Evolutionary conservation across 495 filamentous ascomycete species (phyloP).

Genomic region (Xylaria venustula): DNA sequence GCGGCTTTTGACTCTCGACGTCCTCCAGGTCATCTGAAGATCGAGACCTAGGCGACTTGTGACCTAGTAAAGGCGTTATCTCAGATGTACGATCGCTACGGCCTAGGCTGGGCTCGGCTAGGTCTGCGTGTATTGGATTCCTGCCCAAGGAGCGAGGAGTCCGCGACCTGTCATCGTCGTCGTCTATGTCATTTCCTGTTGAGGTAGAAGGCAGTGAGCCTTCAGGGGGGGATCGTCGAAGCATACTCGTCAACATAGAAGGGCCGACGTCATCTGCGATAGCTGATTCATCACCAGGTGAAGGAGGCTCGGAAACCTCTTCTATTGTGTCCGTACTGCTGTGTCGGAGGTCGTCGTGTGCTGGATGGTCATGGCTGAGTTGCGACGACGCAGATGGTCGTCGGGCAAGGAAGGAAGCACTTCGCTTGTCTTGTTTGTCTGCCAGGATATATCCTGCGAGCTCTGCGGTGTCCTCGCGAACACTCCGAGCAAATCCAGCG

Average conservation of each 20-base stretch:
- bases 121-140: background rate
- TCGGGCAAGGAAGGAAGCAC: conserved; percentile 39
- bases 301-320: conserved; percentile 62
- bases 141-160: conserved; percentile 10
- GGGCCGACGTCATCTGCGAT: conserved; percentile 39
- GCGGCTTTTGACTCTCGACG: conserved; percentile 42
- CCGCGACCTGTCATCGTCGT: conserved; percentile 14
- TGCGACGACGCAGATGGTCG: conserved; percentile 35
- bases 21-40: conserved; percentile 32
- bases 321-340: conserved; percentile 44
- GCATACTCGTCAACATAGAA: conserved; percentile 64
- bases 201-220: conserved; percentile 12
- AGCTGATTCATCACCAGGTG: conserved; percentile 39
- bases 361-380: conserved; percentile 24
- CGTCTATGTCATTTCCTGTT: background rate
- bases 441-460: conserved; percentile 84
- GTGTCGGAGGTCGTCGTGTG: conserved; percentile 7
- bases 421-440: conserved; percentile 47
- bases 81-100: conserved; percentile 29
- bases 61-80: conserved; percentile 35
- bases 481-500: conserved; percentile 68
- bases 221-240: conserved; percentile 52
- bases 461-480: conserved; percentile 89
- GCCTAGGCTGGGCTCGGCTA: background rate
- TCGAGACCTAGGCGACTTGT: conserved; percentile 24